These are phyloP conservation scores for Syncephalis fuscata DNA, from an alignment of 371 early-diverging fungal species.

Conservation along the genomic window DNA sequence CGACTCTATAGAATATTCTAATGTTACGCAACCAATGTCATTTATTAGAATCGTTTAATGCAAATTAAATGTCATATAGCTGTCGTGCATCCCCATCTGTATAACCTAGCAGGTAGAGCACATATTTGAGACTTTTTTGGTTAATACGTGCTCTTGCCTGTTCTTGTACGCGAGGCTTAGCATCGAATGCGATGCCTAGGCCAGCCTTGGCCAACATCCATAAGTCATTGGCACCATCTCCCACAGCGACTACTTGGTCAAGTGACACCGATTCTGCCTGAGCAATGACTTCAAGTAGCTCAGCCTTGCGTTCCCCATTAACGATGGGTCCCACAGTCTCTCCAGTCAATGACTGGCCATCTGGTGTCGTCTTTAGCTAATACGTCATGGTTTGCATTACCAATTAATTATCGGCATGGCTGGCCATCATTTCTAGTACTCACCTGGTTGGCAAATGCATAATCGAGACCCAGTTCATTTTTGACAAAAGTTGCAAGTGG, in stretches of 20 bases:
- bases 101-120: slow-evolving; percentile 35
- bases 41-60: too few species aligned
- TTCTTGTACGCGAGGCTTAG: slow-evolving; percentile 90
- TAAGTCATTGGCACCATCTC: slow-evolving; percentile 99
- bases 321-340: slow-evolving; percentile 77
- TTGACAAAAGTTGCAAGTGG: slow-evolving; percentile 85
- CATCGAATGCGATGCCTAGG: slow-evolving; percentile 97
- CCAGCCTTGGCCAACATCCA: slow-evolving; percentile 94
- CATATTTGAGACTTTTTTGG: slow-evolving; percentile 70
- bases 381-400: too few species aligned
- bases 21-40: too few species aligned
- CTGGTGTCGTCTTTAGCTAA: slow-evolving; percentile 63
- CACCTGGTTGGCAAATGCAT: slow-evolving; percentile 91
- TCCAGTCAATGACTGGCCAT: slow-evolving; percentile 70
- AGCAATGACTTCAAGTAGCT: slow-evolving; percentile 83
- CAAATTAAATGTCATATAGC: too few species aligned
- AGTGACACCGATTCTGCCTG: slow-evolving; percentile 72
- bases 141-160: slow-evolving; percentile 82
- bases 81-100: slow-evolving; percentile 19
- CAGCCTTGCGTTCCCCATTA: slow-evolving; percentile 83
- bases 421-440: not conserved
- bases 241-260: slow-evolving; percentile 93
- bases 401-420: too few species aligned
- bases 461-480: slow-evolving; percentile 76
- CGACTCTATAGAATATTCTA: too few species aligned